Percentiles rank a stretch among this genome's conserved stretches.
These are phyloP conservation scores for Scedosporium boydii DNA, from an alignment of 2,329 filamentous ascomycete species.

Conservation along the genomic window DNA sequence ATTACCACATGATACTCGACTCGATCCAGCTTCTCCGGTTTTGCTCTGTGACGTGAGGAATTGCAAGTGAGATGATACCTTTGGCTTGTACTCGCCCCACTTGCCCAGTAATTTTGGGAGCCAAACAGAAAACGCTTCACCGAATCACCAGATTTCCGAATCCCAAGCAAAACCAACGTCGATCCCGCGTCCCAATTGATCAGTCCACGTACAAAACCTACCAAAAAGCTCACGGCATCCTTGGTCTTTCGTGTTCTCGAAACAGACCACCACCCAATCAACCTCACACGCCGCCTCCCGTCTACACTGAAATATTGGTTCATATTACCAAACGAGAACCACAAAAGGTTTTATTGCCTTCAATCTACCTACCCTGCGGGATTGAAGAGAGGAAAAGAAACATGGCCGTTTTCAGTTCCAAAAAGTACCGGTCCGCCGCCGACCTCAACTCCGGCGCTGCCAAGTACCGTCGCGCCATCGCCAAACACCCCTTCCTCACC, in stretches of 20 bases:
- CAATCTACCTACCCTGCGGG: neutral
- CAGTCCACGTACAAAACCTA: neutral
- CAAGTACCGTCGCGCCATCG: slow-evolving; percentile 65
- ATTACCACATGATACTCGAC: neutral
- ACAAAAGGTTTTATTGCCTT: neutral
- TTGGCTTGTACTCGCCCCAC: neutral
- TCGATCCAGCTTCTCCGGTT: too few relatives aligned
- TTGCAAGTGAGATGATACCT: too few relatives aligned
- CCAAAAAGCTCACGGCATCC: neutral
- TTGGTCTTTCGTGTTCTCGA: too few relatives aligned
- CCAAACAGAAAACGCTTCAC: neutral
- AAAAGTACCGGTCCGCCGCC: slow-evolving; percentile 56
- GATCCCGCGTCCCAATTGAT: neutral
- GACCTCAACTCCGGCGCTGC: slow-evolving; percentile 61
- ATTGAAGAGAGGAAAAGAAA: neutral
- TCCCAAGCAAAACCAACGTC: neutral
- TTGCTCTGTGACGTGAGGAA: too few relatives aligned
- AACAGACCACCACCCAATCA: neutral
- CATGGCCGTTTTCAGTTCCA: slow-evolving; percentile 58
- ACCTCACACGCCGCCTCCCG: neutral
- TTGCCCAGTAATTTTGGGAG: neutral
- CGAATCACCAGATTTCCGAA: neutral
- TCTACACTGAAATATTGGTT: neutral
- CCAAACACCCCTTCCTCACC: slow-evolving; percentile 75
- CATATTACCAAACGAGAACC: neutral